phyloP scores from a whole-genome alignment of 768 basidiomycete genomes.

The Pleurotus salmoneostramineus region DNA sequence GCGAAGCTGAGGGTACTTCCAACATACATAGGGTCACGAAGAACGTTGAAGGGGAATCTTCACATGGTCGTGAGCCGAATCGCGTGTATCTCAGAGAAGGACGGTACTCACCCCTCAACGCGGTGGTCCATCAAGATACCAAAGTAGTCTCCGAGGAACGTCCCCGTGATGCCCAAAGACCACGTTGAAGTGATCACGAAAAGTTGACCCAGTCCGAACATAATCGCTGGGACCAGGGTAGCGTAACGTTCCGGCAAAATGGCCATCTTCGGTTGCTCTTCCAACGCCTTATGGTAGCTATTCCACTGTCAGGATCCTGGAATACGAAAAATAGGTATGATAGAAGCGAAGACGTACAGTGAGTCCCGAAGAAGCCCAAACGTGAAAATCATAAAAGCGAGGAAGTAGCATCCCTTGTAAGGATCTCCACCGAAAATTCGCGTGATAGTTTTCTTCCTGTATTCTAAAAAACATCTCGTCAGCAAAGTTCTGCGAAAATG shows the following conservation, averaged over 20 bases:
- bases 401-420: conserved; percentile 78
- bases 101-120: conserved; percentile 62
- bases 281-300: conserved; percentile 75
- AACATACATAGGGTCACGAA: conserved; percentile 95
- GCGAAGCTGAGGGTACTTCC: conserved; percentile 90
- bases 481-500: not conserved
- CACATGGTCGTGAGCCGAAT: not conserved
- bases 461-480: conserved; percentile 31
- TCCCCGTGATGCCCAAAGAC: conserved; percentile 90
- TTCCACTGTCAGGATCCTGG: not conserved
- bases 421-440: conserved; percentile 75
- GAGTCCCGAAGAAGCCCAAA: conserved; percentile 84
- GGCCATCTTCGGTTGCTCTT: conserved; percentile 67
- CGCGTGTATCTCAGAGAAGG: not conserved
- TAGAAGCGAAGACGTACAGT: conserved; percentile 49
- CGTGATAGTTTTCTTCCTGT: conserved; percentile 85
- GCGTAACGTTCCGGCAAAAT: conserved; percentile 65
- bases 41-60: conserved; percentile 90
- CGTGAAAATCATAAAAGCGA: conserved; percentile 80
- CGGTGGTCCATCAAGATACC: conserved; percentile 84
- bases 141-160: conserved; percentile 85
- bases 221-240: conserved; percentile 50
- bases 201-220: conserved; percentile 74
- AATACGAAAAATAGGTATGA: not conserved
- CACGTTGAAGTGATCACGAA: conserved; percentile 88